These are phyloP conservation scores for Sclerospora graminicola DNA, from an alignment of 352 stramenopile species.

Conservation along the genomic window DNA sequence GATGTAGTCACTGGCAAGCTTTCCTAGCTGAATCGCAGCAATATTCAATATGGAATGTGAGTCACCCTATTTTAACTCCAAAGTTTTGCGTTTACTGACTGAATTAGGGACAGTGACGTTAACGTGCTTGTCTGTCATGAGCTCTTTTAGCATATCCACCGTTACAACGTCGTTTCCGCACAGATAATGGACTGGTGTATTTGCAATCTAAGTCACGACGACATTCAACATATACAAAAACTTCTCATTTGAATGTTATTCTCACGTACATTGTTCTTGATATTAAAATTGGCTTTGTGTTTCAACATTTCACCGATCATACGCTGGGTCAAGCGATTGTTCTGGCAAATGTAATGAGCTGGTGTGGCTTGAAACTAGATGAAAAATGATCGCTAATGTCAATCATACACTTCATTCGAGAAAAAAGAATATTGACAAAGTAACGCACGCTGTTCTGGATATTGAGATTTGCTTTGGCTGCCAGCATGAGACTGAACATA, in stretches of 20 bases:
- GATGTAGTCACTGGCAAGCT: constrained; percentile 57
- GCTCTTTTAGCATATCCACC: constrained; percentile 43
- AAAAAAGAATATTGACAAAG: no score
- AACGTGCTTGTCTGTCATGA: constrained; percentile 46
- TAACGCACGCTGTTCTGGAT: constrained; percentile 56
- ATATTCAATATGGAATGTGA: neutral
- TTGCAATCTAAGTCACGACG: constrained; percentile 45
- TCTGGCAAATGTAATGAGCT: constrained; percentile 69
- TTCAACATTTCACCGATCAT: constrained; percentile 41
- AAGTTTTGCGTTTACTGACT: constrained; percentile 14
- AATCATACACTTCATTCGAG: no score
- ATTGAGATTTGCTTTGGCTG: constrained; percentile 36
- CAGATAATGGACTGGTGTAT: constrained; percentile 58
- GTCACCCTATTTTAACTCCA: neutral
- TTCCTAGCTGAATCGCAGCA: constrained; percentile 32
- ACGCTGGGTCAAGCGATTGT: constrained; percentile 27
- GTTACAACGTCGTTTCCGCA: constrained; percentile 59
- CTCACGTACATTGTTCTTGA: constrained; percentile 65
- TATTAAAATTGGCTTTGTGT: constrained; percentile 56
- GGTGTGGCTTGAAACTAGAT: constrained; percentile 59
- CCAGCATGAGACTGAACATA: constrained; percentile 32
- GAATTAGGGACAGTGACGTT: constrained; percentile 63
- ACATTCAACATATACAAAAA: no score
- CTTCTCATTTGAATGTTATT: no score
- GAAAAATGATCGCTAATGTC: neutral